Base-by-base conservation (phyloP, 768 basidiomycete species). In the Suillus subaureus region DNA sequence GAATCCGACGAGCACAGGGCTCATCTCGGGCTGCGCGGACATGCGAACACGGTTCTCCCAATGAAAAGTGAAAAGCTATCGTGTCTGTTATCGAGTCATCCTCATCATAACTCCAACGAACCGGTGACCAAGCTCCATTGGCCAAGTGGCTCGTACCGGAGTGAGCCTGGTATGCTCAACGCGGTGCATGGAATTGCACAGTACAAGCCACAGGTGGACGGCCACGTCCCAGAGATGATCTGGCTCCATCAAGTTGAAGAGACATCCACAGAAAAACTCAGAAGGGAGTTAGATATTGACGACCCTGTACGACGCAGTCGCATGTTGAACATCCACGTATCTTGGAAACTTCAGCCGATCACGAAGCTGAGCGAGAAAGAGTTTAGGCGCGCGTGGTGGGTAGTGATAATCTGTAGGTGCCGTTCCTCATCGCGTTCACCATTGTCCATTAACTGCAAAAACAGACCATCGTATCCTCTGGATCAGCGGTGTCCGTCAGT, bases 401-500 rank as follows among this genome's bases (percentile, higher is more conserved):
- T 21, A 21, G 28, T 55, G 18, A 33, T 55, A 33, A 55, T 33
- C 11, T 13, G 54, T 33, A 55, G 4, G 54, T 55, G 21, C 12
- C 11, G 4, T 55, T 33, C 31, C 18, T 33, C n/a, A 33, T 21
- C 6, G 12, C 11, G 31, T 6, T 33, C 54, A 33, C 13, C 6
- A 55, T 21, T 12, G 11, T n/a, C 4, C 26, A 6, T 26, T 64
- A 23, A 47, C 40, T 15, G 47, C 61, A 11, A 23, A 60, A 9
- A 35, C 37, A 78, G 74, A 72, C 52, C 74, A 76, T 67, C 71
- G 62, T 40, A 18, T 63, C n/a, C 70, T 77, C 39, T 77, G 78
- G 75, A 52, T 49, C 23, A 18, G 56, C 15, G 69, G 68, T 11
- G 64, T 80, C 9, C 37, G 67, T 35, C 78, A 80, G 39, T 65